Percentiles rank a stretch among this genome's conserved stretches.
Evolutionary conservation across 352 stramenopile genomes (phyloP).

Genomic region (Phytophthora hibernalis): DNA sequence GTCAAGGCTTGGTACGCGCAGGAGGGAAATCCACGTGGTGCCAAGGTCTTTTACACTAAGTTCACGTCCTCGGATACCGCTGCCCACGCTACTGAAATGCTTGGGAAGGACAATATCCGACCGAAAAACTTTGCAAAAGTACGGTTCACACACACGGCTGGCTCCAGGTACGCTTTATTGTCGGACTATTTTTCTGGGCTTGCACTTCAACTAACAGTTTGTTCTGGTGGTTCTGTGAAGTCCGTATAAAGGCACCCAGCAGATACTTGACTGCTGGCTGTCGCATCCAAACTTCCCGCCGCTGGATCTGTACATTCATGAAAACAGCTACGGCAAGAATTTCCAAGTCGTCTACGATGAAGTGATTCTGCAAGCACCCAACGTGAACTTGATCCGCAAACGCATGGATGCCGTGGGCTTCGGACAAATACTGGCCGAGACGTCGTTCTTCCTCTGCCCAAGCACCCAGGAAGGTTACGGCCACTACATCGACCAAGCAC

Average conservation of each 20-base stretch:
- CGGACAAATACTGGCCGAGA: constrained; percentile 48
- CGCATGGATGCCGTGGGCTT: constrained; percentile 38
- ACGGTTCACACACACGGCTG: constrained; percentile 57
- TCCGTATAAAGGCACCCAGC: constrained; percentile 58
- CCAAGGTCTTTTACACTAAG: constrained; percentile 54
- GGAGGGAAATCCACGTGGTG: constrained; percentile 42
- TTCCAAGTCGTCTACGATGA: constrained; percentile 31
- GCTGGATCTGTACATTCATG: constrained; percentile 41
- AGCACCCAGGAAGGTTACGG: constrained; percentile 68
- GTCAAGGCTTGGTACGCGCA: constrained; percentile 57
- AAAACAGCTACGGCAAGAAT: constrained; percentile 15
- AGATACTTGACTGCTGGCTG: constrained; percentile 66
- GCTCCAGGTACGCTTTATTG: constrained; percentile 37
- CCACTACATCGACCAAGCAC: constrained; percentile 73
- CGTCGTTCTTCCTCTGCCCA: constrained; percentile 59
- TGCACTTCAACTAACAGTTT: neutral
- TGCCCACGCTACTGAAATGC: constrained; percentile 15
- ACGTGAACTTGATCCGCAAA: constrained; percentile 47
- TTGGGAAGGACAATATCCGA: constrained; percentile 25
- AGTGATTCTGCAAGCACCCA: constrained; percentile 23
- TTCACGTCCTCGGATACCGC: constrained; percentile 51
- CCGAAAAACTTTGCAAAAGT: constrained; percentile 49
- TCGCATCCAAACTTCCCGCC: constrained; percentile 49
- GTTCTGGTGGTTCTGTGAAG: constrained; percentile 20
- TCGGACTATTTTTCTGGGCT: neutral